These are phyloP conservation scores for Podila epicladia DNA, from an alignment of 192 early-diverging fungal genomes.

Conservation along the genomic window DNA sequence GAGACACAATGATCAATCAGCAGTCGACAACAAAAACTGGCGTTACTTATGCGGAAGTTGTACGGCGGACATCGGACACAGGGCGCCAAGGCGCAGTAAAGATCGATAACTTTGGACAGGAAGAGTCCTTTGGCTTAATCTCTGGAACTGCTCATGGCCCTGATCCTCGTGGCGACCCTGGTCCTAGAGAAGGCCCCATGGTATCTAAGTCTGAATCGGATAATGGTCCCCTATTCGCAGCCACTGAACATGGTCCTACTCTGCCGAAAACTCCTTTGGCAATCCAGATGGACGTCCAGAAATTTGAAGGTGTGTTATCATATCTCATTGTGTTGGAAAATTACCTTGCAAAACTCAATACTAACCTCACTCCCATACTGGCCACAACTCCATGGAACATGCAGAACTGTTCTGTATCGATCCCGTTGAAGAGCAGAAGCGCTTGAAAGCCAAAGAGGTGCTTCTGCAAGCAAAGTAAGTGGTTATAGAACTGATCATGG, in stretches of 20 bases:
- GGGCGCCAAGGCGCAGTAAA: too few species aligned
- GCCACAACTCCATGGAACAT: neutral
- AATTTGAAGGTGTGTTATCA: conserved; percentile 30
- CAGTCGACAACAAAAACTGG: too few species aligned
- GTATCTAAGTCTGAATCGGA: neutral
- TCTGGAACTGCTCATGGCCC: neutral
- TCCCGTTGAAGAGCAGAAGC: conserved; percentile 35
- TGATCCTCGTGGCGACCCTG: neutral
- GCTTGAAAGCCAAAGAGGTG: conserved; percentile 32
- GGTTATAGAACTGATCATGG: neutral
- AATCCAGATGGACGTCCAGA: conserved; percentile 49
- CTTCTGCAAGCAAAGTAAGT: conserved; percentile 33
- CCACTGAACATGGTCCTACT: neutral
- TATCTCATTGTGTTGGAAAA: too few species aligned
- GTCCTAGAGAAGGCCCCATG: neutral
- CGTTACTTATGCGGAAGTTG: too few species aligned
- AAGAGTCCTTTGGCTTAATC: neutral
- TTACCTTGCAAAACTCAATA: neutral
- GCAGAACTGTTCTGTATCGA: conserved; percentile 50
- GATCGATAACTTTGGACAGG: neutral
- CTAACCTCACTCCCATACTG: too few species aligned
- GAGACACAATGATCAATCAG: too few species aligned
- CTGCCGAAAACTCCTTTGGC: conserved; percentile 9
- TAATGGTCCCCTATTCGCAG: neutral
- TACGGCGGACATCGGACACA: too few species aligned